A percentile compares a stretch with the other conserved stretches of the same genome.
These are phyloP conservation scores for Fraxinus greggii DNA, from an alignment of 305 asterid species.

Conservation along the genomic window DNA sequence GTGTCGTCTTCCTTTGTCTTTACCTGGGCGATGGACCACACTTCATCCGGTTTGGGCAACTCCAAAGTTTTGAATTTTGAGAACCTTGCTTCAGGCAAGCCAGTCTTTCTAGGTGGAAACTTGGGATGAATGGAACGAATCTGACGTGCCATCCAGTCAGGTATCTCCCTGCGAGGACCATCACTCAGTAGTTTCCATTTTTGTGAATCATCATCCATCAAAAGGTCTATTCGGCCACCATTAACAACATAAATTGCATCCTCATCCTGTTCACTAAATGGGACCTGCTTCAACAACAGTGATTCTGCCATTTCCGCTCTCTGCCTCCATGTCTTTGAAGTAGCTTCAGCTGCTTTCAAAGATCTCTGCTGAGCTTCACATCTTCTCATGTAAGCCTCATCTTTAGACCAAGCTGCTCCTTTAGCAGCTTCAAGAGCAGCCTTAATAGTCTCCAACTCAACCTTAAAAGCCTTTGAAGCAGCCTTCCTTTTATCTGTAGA, in stretches of 20 bases:
- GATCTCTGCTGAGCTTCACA: constrained; percentile 44
- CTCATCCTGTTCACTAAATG: constrained; percentile 24
- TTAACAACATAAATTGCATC: constrained; percentile 33
- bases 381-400: constrained; percentile 37
- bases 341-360: constrained; percentile 40
- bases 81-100: constrained; percentile 29
- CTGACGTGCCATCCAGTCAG: constrained; percentile 48
- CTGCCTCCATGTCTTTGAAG: constrained; percentile 35
- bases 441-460: constrained; percentile 36
- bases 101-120: constrained; percentile 45
- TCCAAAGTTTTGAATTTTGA: constrained; percentile 34
- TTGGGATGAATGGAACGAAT: constrained; percentile 36
- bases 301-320: constrained; percentile 39
- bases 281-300: constrained; percentile 24
- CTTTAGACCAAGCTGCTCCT: constrained; percentile 33
- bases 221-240: constrained; percentile 42
- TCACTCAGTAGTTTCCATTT: constrained; percentile 42
- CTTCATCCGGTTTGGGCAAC: constrained; percentile 41
- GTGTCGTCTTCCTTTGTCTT: constrained; percentile 41
- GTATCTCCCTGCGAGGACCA: constrained; percentile 48
- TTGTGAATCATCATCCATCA: constrained; percentile 38
- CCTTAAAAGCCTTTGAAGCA: constrained; percentile 41
- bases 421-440: constrained; percentile 41
- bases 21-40: constrained; percentile 46
- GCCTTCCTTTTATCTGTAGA: constrained; percentile 33